Conservation (phyloP, 208 protist genomes). For the Strigomonas culicis region DNA sequence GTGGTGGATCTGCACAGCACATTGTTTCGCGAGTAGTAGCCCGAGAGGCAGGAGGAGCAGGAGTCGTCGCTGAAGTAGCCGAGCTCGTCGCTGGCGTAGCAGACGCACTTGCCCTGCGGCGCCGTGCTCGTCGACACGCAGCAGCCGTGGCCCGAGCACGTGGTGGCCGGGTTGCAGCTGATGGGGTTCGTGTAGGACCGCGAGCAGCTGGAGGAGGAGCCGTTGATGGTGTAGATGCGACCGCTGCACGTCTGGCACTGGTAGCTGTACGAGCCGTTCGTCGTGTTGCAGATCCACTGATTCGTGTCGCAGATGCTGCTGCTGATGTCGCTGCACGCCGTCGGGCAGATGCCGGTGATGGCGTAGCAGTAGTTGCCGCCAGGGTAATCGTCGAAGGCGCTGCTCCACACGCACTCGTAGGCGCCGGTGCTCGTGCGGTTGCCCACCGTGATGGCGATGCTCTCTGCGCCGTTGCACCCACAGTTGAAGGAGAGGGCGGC, state of each 20-base stretch:
- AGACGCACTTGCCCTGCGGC: constrained; percentile 25
- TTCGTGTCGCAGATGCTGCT: constrained; percentile 28
- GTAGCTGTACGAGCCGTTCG: constrained; percentile 29
- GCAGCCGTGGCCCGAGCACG: constrained; percentile 62
- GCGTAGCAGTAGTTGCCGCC: constrained; percentile 49
- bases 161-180: constrained; percentile 20
- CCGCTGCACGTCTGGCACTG: constrained; percentile 58
- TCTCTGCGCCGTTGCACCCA: constrained; percentile 31
- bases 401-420: constrained; percentile 42
- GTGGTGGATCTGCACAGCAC: constrained; percentile 15
- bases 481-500: constrained; percentile 26
- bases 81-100: constrained; percentile 29
- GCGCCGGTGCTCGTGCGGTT: constrained; percentile 2
- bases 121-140: constrained; percentile 17
- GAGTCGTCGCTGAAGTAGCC: constrained; percentile 36
- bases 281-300: constrained; percentile 1
- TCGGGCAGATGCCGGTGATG: constrained; percentile 47
- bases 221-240: constrained; percentile 36
- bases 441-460: constrained; percentile 10
- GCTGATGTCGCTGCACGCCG: constrained; percentile 24
- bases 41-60: constrained; percentile 32
- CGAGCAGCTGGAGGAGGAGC: constrained; percentile 12
- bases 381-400: constrained; percentile 26
- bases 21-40: constrained; percentile 24
- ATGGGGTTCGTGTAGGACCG: constrained; percentile 11